These are phyloP conservation scores for Nidularia pulvinata DNA, from an alignment of 768 basidiomycete genomes.

Conservation along the genomic window DNA sequence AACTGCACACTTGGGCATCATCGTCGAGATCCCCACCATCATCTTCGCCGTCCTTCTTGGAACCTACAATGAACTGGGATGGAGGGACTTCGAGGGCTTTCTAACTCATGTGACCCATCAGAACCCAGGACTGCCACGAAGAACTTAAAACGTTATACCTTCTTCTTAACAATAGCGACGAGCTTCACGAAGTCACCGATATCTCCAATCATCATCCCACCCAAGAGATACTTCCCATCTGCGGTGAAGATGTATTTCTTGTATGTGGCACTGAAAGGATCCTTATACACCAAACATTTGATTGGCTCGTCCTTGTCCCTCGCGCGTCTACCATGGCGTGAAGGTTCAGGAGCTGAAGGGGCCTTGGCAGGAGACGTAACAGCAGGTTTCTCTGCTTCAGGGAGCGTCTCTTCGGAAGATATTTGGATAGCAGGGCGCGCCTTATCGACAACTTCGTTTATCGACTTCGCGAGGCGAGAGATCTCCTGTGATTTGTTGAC, in stretches of 20 bases:
- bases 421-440: conserved; percentile 17
- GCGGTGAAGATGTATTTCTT: conserved; percentile 78
- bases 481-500: conserved; percentile 11
- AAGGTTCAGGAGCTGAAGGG: neutral
- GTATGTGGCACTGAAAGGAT: conserved; percentile 72
- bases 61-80: conserved; percentile 65
- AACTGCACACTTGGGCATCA: conserved; percentile 72
- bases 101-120: conserved; percentile 19
- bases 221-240: conserved; percentile 71
- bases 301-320: conserved; percentile 32
- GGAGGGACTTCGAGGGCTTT: conserved; percentile 68
- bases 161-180: conserved; percentile 70
- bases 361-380: neutral
- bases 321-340: neutral
- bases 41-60: conserved; percentile 41
- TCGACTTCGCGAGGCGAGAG: neutral
- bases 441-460: neutral
- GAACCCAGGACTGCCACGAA: neutral
- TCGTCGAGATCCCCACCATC: conserved; percentile 71
- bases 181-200: conserved; percentile 68
- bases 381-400: neutral
- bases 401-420: conserved; percentile 5
- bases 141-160: conserved; percentile 23
- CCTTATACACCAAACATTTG: conserved; percentile 65
- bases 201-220: conserved; percentile 84